Evolutionary conservation across 2,329 filamentous ascomycete species (phyloP).

Genomic region (Daldinia eschscholtzii): DNA sequence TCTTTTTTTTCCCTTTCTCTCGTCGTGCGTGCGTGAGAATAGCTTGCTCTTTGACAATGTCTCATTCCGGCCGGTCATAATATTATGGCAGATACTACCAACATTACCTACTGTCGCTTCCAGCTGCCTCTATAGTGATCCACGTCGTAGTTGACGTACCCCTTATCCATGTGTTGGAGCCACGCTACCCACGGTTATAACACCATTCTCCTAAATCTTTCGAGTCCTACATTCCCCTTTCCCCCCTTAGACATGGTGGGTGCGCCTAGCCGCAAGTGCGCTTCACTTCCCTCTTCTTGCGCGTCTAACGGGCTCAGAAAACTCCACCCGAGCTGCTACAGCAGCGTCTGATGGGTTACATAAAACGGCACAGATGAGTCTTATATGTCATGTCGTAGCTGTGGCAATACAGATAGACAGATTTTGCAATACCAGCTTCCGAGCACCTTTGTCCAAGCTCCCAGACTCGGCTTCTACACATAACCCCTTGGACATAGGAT

Average conservation of each 20-base stretch:
- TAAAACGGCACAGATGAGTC: slow-evolving; percentile 26
- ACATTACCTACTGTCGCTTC: slow-evolving; percentile 3
- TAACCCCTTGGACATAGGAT: not conserved
- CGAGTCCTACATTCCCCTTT: not conserved
- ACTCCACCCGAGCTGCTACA: slow-evolving; percentile 5
- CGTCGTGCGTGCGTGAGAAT: not conserved
- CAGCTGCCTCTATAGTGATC: not conserved
- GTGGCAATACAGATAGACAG: not conserved
- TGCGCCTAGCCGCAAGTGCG: not conserved
- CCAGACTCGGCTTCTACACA: too few relatives aligned
- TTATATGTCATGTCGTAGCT: not conserved
- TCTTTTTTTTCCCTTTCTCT: not conserved
- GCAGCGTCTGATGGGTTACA: slow-evolving; percentile 13
- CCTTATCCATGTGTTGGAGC: not conserved
- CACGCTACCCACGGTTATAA: not conserved
- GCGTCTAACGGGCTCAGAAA: not conserved
- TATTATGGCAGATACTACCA: not conserved
- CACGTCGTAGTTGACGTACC: not conserved
- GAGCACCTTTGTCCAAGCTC: too few relatives aligned
- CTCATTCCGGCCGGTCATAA: not conserved
- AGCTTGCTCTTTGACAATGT: not conserved
- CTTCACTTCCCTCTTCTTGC: not conserved
- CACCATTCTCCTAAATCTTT: not conserved
- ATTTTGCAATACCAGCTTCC: not conserved
- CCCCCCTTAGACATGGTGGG: not conserved